These are phyloP conservation scores for Ascochyta koolunga DNA, from an alignment of 2,329 filamentous ascomycete genomes.

Conservation along the genomic window DNA sequence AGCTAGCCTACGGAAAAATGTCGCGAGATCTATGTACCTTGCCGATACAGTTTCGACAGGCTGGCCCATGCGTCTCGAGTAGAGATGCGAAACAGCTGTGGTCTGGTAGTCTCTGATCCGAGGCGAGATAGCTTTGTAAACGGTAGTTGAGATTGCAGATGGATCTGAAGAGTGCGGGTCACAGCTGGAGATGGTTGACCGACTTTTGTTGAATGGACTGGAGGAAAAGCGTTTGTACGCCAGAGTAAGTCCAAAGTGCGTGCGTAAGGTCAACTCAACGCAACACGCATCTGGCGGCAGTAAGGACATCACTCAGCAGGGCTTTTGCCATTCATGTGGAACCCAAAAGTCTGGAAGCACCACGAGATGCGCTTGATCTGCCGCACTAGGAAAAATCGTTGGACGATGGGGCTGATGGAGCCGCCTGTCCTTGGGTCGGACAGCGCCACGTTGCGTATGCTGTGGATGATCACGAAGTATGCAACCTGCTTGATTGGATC, in stretches of 20 bases:
- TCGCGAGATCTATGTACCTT: slow-evolving; percentile 4
- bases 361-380: slow-evolving; percentile 14
- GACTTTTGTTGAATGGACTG: slow-evolving; percentile 6
- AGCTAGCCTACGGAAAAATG: neutral
- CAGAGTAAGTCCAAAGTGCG: slow-evolving; percentile 4
- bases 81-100: slow-evolving; percentile 7
- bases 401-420: slow-evolving; percentile 3
- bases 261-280: slow-evolving; percentile 9
- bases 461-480: slow-evolving; percentile 9
- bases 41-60: slow-evolving; percentile 2
- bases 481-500: slow-evolving; percentile 10
- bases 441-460: slow-evolving; percentile 18
- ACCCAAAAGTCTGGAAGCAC: slow-evolving; percentile 14
- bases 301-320: slow-evolving; percentile 7
- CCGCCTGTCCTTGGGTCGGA: slow-evolving; percentile 13
- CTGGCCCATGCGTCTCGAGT: slow-evolving; percentile 11
- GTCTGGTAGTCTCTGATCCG: neutral
- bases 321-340: slow-evolving; percentile 13
- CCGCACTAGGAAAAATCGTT: slow-evolving; percentile 9
- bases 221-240: slow-evolving; percentile 3
- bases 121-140: too few relatives aligned
- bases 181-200: neutral
- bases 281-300: slow-evolving; percentile 1
- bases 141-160: neutral
- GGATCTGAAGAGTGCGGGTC: neutral